Evolutionary conservation across 768 basidiomycete genomes (phyloP), one percentile per base, ranked within the genome.

Genomic region (Kwoniella dendrophila): DNA sequence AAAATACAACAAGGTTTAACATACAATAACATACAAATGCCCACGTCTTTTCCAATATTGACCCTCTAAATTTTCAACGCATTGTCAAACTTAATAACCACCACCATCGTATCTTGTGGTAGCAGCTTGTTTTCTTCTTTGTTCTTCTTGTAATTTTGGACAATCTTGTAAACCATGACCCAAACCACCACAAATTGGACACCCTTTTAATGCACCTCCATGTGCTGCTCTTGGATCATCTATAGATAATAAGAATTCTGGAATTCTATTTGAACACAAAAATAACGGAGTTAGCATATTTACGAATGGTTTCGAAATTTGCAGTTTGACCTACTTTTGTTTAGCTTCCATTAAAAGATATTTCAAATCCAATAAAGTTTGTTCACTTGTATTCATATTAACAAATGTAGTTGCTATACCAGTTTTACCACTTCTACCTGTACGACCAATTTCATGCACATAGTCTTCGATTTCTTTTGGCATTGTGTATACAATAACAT

Each of bases 391-490:
- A 73, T 90, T 90, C 91, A 95, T 95, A 78, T 98, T 98, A 56
- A 98, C 92, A 74, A 99, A 99, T 34, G 96, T 94, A 33, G 96
- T 99, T 32, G 96, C 95, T 58, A 99, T 97, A 53, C 96, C 96
- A 0, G 96, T 99, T 79, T 97, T 97, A 22, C 96, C 96, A 68
- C 90, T 92, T 69, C 96, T 87, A 53, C 96, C 96, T 6, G 96
- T 99, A 63, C 96, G 89, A 27, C 96, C 96, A 68, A 98, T 98
- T 80, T 99, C 95, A 82, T 99, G 96, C 51, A 98, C 95, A 73
- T 99, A 99, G 78, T 99, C 96, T 64, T 99, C 96, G 66, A 99
- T 99, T 82, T 99, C 96, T 79, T 98, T 99, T 0, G 96, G 96
- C 96, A 99, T 98, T 30, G 90, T 88, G 79, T 94, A 99, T 65